Evolutionary conservation across 192 early-diverging fungal genomes (phyloP).

Genomic region (Backusella sp.): DNA sequence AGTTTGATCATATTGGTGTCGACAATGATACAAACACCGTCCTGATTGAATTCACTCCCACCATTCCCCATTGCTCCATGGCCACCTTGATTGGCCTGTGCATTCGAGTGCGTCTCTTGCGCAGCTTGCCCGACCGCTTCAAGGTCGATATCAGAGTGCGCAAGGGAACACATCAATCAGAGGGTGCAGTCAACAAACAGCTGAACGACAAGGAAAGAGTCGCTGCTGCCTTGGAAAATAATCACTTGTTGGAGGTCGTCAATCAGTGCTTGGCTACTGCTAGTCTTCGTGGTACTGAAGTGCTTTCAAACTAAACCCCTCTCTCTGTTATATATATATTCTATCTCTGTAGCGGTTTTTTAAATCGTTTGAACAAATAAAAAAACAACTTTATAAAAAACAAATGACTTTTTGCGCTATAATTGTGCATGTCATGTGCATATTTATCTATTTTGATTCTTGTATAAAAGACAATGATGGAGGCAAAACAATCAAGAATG

Average conservation of each 20-base stretch:
- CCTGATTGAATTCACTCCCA: constrained; percentile 89
- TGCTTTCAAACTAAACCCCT: neutral
- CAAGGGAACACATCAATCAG: constrained; percentile 94
- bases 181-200: constrained; percentile 96
- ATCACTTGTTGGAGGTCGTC: constrained; percentile 90
- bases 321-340: neutral
- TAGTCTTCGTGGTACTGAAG: constrained; percentile 24
- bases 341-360: neutral
- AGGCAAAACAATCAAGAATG: neutral
- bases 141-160: constrained; percentile 92
- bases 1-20: constrained; percentile 80
- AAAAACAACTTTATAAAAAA: neutral
- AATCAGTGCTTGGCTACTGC: constrained; percentile 84
- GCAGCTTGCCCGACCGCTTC: constrained; percentile 85
- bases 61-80: constrained; percentile 99
- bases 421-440: no score
- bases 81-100: constrained; percentile 97
- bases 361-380: neutral
- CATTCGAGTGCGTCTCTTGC: constrained; percentile 89
- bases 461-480: neutral
- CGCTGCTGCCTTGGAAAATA: constrained; percentile 96
- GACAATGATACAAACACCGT: constrained; percentile 69
- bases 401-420: no score
- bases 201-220: constrained; percentile 99
- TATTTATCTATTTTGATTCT: no score